Base-by-base conservation (phyloP, 2,329 filamentous ascomycete genomes). In the Microascus cirrosus region DNA sequence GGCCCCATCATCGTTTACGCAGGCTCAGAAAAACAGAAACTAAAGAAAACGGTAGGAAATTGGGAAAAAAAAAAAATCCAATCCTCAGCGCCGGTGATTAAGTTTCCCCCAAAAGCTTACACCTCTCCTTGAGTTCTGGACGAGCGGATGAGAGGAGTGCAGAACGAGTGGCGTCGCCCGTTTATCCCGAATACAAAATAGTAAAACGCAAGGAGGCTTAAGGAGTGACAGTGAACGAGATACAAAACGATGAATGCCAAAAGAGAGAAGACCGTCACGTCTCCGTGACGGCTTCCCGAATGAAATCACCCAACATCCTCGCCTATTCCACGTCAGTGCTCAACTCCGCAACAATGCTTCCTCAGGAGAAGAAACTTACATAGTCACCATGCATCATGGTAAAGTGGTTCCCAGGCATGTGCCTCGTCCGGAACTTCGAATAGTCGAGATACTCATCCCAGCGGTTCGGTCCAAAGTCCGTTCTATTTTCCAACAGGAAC, bases 371-470 rank as follows among this genome's bases (percentile, higher is more conserved):
- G 5, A 24, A 22, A 69, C 71, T 62, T 62, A 74, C 72, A 59
- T 71, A 57, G 3, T 75, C 67, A 61, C 82, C 83, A 68, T 86
- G 83, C 84, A 90, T 89, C 85, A 89, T 89, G 22, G 79, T 83
- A 71, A 90, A 89, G 71, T 89, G 86, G 65, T 89, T 87, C 2
- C 85, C 86, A 18, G 81, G 81, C 82, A 88, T 86, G 65, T 86
- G 82, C 58, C 77, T 78, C 62, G 80, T 85, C 54, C 75, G 74
- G 72, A 88, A 84, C 70, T 83, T 86, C 57, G 78, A 71, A 55
- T 73, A 66, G 56, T 83, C 81, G 45, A 88, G 71, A 50, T 84
- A 83, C 68, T 86, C 81, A 32, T 83, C 84, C 84, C 85, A 89
- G 22, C 83, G 77, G 67, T 89, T 88, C 59, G 83, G 78, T 2